These are phyloP conservation scores for Fusarium globosum DNA, from an alignment of 2,329 filamentous ascomycete genomes.

Conservation along the genomic window DNA sequence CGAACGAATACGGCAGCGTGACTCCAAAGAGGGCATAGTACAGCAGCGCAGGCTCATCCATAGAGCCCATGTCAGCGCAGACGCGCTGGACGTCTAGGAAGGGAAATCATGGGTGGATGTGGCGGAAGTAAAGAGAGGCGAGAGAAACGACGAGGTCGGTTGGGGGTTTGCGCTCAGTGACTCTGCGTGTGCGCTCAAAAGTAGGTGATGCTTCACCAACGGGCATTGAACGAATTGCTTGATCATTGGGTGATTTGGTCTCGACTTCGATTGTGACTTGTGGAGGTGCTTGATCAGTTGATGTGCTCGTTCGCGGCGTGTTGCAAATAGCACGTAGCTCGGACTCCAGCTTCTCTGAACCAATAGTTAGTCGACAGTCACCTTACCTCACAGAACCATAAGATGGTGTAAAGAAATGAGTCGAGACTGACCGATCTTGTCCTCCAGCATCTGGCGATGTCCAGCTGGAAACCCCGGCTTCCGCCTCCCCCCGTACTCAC, in stretches of 20 bases:
- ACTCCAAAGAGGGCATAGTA: neutral
- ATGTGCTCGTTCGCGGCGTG: neutral
- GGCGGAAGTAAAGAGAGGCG: neutral
- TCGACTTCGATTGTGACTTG: neutral
- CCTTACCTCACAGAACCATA: neutral
- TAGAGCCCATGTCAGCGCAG: neutral
- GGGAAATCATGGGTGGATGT: conserved; percentile 2
- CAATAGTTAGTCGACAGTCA: neutral
- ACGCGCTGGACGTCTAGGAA: neutral
- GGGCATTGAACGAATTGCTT: neutral
- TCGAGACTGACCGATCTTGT: neutral
- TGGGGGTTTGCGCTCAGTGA: neutral
- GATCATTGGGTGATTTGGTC: neutral
- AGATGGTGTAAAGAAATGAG: neutral
- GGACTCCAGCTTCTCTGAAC: neutral
- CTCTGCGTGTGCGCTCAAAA: neutral
- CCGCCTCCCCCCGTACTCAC: neutral
- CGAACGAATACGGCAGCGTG: neutral
- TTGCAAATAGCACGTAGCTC: neutral
- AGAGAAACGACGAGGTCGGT: neutral
- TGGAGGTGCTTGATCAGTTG: neutral
- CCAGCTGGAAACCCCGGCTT: conserved; percentile 4
- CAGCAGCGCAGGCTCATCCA: neutral
- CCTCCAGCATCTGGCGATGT: neutral
- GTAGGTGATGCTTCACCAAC: neutral